These are phyloP conservation scores for Leccinum fuscescens DNA, from an alignment of 1,284 basidiomycete species.

Conservation along the genomic window DNA sequence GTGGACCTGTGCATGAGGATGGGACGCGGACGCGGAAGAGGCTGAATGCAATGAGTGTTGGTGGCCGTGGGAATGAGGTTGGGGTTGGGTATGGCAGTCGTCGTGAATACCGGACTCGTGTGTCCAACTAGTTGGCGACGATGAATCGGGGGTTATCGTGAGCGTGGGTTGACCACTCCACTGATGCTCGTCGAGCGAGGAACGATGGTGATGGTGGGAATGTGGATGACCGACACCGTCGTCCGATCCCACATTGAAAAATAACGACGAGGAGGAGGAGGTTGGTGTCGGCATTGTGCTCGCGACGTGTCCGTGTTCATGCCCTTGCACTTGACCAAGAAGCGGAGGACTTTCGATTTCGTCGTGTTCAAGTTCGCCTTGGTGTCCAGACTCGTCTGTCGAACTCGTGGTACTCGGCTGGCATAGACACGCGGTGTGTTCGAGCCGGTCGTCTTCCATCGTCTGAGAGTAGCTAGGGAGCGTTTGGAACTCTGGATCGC, in stretches of 20 bases:
- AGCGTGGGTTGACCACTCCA: neutral
- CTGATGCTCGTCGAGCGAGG: neutral
- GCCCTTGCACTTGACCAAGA: neutral
- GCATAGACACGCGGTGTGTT: slow-evolving; percentile 46
- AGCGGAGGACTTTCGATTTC: neutral
- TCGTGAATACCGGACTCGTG: neutral
- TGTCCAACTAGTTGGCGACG: neutral
- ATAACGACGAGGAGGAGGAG: neutral
- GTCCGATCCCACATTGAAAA: neutral
- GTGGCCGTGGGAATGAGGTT: neutral
- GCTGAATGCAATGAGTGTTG: neutral
- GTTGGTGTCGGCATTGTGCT: neutral
- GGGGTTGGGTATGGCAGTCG: neutral
- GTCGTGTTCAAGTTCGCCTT: neutral
- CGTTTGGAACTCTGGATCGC: slow-evolving; percentile 72
- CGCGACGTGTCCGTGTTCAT: neutral
- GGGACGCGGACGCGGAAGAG: neutral
- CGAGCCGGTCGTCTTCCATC: slow-evolving; percentile 34
- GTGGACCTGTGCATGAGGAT: neutral
- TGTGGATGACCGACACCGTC: neutral
- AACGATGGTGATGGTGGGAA: neutral
- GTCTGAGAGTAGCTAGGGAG: slow-evolving; percentile 68
- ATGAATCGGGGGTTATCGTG: neutral
- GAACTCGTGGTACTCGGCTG: slow-evolving; percentile 10
- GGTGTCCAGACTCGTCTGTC: neutral